Percentiles rank a stretch among this genome's conserved stretches.
Conservation (phyloP, 768 basidiomycete genomes). For the Suillus fuscotomentosus region DNA sequence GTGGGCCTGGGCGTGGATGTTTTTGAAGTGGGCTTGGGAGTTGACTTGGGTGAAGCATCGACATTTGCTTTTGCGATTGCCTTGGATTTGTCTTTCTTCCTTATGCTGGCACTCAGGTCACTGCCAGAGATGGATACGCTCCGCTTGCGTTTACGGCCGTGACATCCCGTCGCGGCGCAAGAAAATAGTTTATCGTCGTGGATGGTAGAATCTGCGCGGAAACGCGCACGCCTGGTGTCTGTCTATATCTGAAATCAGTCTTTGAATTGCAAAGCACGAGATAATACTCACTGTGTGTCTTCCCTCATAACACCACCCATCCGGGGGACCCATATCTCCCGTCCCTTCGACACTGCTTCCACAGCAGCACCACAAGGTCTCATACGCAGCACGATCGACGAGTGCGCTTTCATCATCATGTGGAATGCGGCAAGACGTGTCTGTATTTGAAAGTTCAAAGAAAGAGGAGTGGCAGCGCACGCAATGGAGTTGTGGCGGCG, state of each 20-base stretch:
- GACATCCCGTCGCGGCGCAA: conserved; percentile 58
- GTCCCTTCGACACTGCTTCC: conserved; percentile 69
- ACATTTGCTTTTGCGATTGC: neutral
- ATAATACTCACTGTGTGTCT: conserved; percentile 55
- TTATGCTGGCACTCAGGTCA: conserved; percentile 18
- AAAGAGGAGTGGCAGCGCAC: conserved; percentile 71
- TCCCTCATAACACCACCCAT: conserved; percentile 87
- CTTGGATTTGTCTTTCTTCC: conserved; percentile 12
- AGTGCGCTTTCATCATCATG: conserved; percentile 83
- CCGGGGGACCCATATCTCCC: conserved; percentile 80
- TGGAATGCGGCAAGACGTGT: conserved; percentile 63
- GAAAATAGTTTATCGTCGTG: conserved; percentile 65
- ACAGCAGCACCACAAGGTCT: conserved; percentile 74
- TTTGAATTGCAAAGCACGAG: neutral
- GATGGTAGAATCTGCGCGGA: conserved; percentile 70
- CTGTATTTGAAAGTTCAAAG: conserved; percentile 72
- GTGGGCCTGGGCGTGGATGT: conserved; percentile 11
- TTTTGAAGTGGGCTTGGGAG: conserved; percentile 12
- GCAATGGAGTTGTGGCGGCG: conserved; percentile 72
- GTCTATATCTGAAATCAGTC: conserved; percentile 39
- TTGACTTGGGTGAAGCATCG: conserved; percentile 9
- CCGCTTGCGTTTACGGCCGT: conserved; percentile 31
- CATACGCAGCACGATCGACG: conserved; percentile 60
- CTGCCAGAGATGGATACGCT: conserved; percentile 22
- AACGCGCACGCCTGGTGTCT: conserved; percentile 72